Evolutionary conservation across 768 basidiomycete genomes (phyloP).

Genomic region (Mycena indigotica): DNA sequence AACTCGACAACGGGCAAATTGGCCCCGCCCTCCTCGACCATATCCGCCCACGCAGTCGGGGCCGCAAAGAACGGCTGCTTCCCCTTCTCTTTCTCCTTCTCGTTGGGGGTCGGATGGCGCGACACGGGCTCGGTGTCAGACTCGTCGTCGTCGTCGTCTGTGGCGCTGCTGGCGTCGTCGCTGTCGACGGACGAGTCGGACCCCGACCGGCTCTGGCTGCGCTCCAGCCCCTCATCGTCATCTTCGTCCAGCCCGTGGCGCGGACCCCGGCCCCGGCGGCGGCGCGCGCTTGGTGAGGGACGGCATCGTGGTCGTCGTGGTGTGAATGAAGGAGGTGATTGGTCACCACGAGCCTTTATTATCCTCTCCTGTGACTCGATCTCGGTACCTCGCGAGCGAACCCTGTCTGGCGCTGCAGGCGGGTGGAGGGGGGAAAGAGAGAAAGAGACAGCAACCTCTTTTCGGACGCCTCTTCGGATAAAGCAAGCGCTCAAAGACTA

Average conservation of each 20-base stretch:
- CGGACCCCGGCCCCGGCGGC: slow-evolving; percentile 65
- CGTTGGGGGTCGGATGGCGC: slow-evolving; percentile 65
- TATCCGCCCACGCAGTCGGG: slow-evolving; percentile 72
- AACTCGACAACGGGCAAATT: slow-evolving; percentile 83
- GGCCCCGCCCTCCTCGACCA: slow-evolving; percentile 74
- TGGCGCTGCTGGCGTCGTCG: no score
- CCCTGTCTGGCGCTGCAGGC: no score
- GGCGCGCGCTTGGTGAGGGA: slow-evolving; percentile 44
- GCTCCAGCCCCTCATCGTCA: slow-evolving; percentile 78
- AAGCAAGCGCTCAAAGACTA: no score
- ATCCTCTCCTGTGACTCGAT: no score
- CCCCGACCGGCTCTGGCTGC: slow-evolving; percentile 71
- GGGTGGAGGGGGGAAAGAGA: no score
- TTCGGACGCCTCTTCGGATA: no score
- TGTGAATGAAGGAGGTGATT: no score
- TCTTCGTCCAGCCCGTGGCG: no score
- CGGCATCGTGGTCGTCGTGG: slow-evolving; percentile 14
- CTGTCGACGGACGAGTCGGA: slow-evolving; percentile 67
- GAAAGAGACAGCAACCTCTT: no score
- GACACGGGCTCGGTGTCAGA: slow-evolving; percentile 66
- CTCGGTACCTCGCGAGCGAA: no score
- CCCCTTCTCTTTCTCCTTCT: slow-evolving; percentile 61
- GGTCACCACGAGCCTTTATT: no score
- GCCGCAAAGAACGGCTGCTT: slow-evolving; percentile 51
- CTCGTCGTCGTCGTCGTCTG: slow-evolving; percentile 77